Evolutionary conservation across 257 asterid species (phyloP), one percentile per base, ranked within the genome.

Genomic region (Nicotiana knightiana): DNA sequence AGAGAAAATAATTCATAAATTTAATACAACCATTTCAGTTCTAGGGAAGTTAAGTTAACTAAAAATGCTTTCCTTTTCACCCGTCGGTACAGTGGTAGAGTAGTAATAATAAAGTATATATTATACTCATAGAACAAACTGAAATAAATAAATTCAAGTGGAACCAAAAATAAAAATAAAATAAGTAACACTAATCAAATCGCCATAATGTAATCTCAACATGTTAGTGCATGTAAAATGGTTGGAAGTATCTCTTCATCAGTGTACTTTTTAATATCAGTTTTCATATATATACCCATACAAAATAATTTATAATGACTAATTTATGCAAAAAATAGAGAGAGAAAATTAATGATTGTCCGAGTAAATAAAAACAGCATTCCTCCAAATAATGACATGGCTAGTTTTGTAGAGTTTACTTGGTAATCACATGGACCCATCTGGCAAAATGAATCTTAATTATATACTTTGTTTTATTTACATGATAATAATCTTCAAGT

Each of bases 391-490:
- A 64, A 70, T 70, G 78, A 43, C 24, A 43, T 43, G 58, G 28
- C 53, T 82, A 75, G 76, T 15, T 70, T 21, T 75, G 83, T 13
- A 71, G 12, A 57, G 75, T 77, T 83, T 76, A 71, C 85, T 85
- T 85, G 87, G 86, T 51, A 86, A 83, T 89, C 91, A 91, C 97
- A 92, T 92, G 97, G 88, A 88, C 83, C 89, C 91, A 90, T 85
- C 90, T 86, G 90, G 91, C 85, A 57, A 76, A 81, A 67, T 87
- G 81, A 83, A 89, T 85, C 78, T 83, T 83, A 61, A 10, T 81
- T 77, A 53, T 62, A 63, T 63, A 63, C 18, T 63, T 63, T 48
- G 10, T 73, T 71, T 71, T 37, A 46, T 46, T 71, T 73, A 35
- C 54, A 35, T 33, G 15, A 68, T 5, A 68, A 35, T 15, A 16